Percentiles rank a stretch among this genome's conserved stretches.
Evolutionary conservation across 371 early-diverging fungal species (phyloP).

Genomic region (Funneliformis caledonium): DNA sequence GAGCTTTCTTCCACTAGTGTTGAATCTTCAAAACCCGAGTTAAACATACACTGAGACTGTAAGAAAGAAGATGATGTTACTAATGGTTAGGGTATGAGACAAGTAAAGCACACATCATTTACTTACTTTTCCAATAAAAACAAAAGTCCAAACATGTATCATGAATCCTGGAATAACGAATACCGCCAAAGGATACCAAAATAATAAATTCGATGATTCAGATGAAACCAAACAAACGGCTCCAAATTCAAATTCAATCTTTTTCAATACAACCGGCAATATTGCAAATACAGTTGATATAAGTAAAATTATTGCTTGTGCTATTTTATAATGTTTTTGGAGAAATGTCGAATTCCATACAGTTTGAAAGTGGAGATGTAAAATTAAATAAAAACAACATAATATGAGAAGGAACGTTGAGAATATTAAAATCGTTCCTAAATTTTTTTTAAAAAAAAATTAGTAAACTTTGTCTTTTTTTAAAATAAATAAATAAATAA

Average conservation of each 20-base stretch:
- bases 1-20: not conserved
- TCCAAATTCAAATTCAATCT: conserved; percentile 8
- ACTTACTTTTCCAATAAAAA: not conserved
- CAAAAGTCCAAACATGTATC: conserved; percentile 1
- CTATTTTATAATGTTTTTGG: not conserved
- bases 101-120: not conserved
- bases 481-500: not conserved
- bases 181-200: not conserved
- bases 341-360: not conserved
- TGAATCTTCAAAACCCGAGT: not conserved
- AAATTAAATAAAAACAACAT: conserved; percentile 1
- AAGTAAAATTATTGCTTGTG: not conserved
- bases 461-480: not conserved
- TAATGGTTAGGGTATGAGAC: not conserved
- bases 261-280: not conserved
- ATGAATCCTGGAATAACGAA: conserved; percentile 11
- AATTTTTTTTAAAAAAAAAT: not conserved
- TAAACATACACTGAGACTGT: not conserved
- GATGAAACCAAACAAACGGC: not conserved
- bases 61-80: not conserved
- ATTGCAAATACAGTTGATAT: not conserved
- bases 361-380: conserved; percentile 1
- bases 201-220: not conserved
- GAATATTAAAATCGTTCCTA: not conserved
- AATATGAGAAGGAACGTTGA: not conserved